Conservation (phyloP, 176 grass and related monocot species). For the Chloris gayana region DNA sequence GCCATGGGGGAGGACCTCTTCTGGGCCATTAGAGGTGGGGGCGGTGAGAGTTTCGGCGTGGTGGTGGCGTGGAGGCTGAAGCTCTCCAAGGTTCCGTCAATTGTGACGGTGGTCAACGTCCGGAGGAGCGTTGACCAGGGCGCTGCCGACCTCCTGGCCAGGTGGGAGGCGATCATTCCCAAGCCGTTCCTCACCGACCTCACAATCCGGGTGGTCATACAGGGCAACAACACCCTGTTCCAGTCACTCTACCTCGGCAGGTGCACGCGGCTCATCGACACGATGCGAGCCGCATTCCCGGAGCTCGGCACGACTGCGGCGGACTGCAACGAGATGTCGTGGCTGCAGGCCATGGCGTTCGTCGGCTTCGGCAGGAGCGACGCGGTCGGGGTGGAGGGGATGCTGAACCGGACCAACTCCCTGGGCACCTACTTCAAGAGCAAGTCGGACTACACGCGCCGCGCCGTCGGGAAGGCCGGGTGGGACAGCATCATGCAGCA, state of each 20-base stretch:
- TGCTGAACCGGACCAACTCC: constrained; percentile 26
- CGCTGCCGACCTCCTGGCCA: constrained; percentile 35
- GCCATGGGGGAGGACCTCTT: constrained; percentile 57
- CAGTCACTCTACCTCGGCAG: constrained; percentile 37
- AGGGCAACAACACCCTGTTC: not conserved
- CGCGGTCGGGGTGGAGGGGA: not conserved
- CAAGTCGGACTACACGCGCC: constrained; percentile 49
- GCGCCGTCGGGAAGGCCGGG: not conserved
- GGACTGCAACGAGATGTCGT: constrained; percentile 57
- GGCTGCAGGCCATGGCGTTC: constrained; percentile 40
- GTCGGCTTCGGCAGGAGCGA: not conserved
- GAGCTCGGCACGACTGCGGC: constrained; percentile 29
- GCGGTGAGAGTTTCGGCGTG: constrained; percentile 51
- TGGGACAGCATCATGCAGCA: not conserved
- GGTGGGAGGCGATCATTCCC: constrained; percentile 20
- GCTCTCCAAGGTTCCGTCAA: constrained; percentile 4
- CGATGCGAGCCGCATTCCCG: constrained; percentile 32
- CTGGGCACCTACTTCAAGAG: constrained; percentile 20
- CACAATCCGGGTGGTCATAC: constrained; percentile 29
- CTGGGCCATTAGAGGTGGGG: constrained; percentile 54
- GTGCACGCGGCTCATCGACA: not conserved
- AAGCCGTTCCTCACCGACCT: not conserved
- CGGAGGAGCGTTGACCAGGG: not conserved
- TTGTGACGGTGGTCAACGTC: constrained; percentile 31
- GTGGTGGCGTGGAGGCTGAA: constrained; percentile 40